Conservation (phyloP, 2,329 filamentous ascomycete genomes). For the Trichocomaceae sp. region DNA sequence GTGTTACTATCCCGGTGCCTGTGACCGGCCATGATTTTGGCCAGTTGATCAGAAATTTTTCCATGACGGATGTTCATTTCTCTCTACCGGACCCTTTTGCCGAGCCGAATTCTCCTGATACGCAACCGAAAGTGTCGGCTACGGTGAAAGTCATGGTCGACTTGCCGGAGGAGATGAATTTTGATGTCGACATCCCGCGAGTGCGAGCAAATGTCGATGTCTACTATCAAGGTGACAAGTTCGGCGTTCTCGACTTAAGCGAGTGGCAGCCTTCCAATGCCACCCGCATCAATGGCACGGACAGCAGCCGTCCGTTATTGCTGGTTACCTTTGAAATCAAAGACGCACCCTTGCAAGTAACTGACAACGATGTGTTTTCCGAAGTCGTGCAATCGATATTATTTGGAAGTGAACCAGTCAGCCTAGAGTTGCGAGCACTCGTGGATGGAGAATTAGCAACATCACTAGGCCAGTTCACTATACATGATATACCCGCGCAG, state of each 20-base stretch:
- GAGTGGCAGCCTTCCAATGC: conserved; percentile 84
- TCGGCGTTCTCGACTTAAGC: conserved; percentile 71
- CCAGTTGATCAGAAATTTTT: conserved; percentile 79
- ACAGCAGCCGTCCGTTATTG: conserved; percentile 56
- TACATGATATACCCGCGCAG: conserved; percentile 76
- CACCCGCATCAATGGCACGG: conserved; percentile 53
- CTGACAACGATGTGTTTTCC: conserved; percentile 69
- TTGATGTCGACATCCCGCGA: conserved; percentile 68
- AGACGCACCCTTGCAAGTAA: conserved; percentile 75
- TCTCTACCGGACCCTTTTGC: conserved; percentile 73
- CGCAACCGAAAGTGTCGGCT: conserved; percentile 74
- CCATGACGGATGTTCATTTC: conserved; percentile 78
- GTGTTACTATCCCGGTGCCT: conserved; percentile 74
- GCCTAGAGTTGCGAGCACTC: conserved; percentile 66
- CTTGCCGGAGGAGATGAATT: conserved; percentile 79
- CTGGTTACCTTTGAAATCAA: conserved; percentile 69
- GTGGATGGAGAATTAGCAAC: conserved; percentile 81
- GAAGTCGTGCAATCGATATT: conserved; percentile 74
- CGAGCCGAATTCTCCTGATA: conserved; percentile 64
- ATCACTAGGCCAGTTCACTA: conserved; percentile 68
- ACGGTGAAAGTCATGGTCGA: conserved; percentile 71
- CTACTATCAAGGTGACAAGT: conserved; percentile 67
- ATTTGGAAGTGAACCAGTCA: conserved; percentile 64
- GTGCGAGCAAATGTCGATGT: conserved; percentile 75
- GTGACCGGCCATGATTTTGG: conserved; percentile 78